A percentile compares a stretch with the other conserved stretches of the same genome.
Evolutionary conservation across 2,329 filamentous ascomycete species (phyloP).

Genomic region (Aspergillus japonicus): DNA sequence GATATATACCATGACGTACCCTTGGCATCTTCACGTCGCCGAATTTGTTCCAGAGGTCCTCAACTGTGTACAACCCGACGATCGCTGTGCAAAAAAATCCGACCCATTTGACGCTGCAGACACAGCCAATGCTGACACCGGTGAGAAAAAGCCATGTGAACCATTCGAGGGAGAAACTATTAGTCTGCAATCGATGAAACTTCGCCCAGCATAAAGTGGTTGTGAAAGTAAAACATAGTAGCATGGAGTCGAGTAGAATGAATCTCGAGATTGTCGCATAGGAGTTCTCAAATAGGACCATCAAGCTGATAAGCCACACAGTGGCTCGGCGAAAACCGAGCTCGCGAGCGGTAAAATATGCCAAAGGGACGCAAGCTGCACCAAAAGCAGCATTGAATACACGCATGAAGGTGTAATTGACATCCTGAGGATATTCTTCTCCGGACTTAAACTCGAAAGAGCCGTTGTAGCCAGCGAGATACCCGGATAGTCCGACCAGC

Average conservation of each 20-base stretch:
- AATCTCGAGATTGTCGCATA: constrained; percentile 99
- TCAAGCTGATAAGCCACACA: constrained; percentile 92
- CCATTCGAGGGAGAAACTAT: constrained; percentile 89
- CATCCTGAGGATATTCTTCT: constrained; percentile 86
- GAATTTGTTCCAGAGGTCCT: constrained; percentile 98
- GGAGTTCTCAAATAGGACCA: constrained; percentile 98
- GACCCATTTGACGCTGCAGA: constrained; percentile 98
- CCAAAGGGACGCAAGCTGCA: constrained; percentile 85
- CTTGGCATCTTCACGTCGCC: constrained; percentile 89
- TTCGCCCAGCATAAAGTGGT: constrained; percentile 96
- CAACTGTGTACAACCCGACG: constrained; percentile 90
- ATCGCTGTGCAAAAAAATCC: constrained; percentile 93
- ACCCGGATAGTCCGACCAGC: constrained; percentile 93
- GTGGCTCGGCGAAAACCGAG: constrained; percentile 81
- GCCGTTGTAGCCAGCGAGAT: constrained; percentile 95
- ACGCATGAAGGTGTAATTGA: constrained; percentile 98
- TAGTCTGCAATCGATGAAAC: constrained; percentile 83
- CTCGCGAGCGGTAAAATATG: constrained; percentile 92
- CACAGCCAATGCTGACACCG: constrained; percentile 92
- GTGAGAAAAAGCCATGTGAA: constrained; percentile 92
- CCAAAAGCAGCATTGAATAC: constrained; percentile 96
- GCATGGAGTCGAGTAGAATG: constrained; percentile 97
- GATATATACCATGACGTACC: constrained; percentile 47
- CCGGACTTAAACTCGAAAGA: constrained; percentile 99
- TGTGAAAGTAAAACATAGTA: constrained; percentile 96